A percentile compares a stretch with the other conserved stretches of the same genome.
These are phyloP conservation scores for Globisporangium megalacanthum DNA, from an alignment of 352 stramenopile genomes.

Conservation along the genomic window DNA sequence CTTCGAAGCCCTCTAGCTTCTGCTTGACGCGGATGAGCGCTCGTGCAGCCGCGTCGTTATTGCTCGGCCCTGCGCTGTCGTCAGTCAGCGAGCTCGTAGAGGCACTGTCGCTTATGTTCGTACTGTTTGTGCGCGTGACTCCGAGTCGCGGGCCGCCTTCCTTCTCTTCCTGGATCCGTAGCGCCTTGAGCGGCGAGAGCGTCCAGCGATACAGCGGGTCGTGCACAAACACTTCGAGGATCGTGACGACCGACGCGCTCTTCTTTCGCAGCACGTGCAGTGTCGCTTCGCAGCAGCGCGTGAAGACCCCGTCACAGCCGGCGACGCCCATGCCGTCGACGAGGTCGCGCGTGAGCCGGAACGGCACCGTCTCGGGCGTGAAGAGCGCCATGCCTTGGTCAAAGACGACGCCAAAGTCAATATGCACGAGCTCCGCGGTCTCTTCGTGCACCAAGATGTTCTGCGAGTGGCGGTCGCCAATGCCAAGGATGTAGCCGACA, in stretches of 20 bases:
- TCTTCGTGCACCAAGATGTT: constrained; percentile 99
- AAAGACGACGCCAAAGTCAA: constrained; percentile 99
- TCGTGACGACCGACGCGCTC: constrained; percentile 93
- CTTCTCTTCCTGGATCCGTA: constrained; percentile 74
- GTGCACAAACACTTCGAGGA: constrained; percentile 98
- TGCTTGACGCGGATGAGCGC: constrained; percentile 95
- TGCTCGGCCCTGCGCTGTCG: constrained; percentile 5
- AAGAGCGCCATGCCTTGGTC: constrained; percentile 94
- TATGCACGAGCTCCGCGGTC: constrained; percentile 98
- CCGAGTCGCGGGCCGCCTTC: constrained; percentile 10
- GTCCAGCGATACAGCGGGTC: constrained; percentile 99
- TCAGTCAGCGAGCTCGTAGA: neutral
- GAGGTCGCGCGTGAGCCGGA: constrained; percentile 97
- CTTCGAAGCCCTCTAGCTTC: constrained; percentile 98
- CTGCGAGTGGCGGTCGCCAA: constrained; percentile 97
- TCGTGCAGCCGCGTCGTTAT: constrained; percentile 88
- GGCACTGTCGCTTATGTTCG: neutral
- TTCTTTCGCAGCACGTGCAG: constrained; percentile 92
- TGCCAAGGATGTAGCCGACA: constrained; percentile 93
- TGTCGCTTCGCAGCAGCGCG: constrained; percentile 91
- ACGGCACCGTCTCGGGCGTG: constrained; percentile 98
- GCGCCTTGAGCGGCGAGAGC: constrained; percentile 86
- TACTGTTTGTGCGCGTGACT: constrained; percentile 12
- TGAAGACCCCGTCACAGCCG: constrained; percentile 96
- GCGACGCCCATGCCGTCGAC: constrained; percentile 99